These are phyloP conservation scores for Pythium insidiosum DNA, from an alignment of 352 stramenopile species.

Conservation along the genomic window DNA sequence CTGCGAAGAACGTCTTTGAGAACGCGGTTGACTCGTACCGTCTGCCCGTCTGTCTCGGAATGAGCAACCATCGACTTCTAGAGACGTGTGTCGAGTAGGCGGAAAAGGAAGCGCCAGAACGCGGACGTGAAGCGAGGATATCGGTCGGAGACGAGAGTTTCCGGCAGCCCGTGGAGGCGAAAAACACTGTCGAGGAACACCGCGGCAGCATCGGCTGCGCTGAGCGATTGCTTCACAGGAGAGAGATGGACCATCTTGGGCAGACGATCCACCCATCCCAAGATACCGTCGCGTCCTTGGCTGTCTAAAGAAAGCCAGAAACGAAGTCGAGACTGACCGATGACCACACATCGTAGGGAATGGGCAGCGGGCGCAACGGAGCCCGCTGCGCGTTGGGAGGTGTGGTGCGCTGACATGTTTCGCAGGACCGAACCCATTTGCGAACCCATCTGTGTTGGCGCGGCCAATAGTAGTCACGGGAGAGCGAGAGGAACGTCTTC, in stretches of 20 bases:
- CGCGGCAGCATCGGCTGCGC: constrained; percentile 2
- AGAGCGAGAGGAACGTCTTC: no score
- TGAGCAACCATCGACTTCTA: no score
- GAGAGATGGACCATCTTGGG: constrained; percentile 15
- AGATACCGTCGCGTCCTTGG: constrained; percentile 7
- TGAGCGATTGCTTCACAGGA: constrained; percentile 4
- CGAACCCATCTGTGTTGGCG: no score
- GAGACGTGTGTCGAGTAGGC: not conserved
- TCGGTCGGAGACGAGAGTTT: constrained; percentile 9
- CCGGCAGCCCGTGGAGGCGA: constrained; percentile 6
- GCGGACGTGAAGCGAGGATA: constrained; percentile 9
- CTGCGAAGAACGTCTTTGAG: no score
- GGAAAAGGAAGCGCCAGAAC: constrained; percentile 13
- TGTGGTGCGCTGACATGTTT: no score
- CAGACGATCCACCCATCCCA: constrained; percentile 15
- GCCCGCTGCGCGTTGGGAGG: no score
- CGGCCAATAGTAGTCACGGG: no score
- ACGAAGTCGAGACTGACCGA: constrained; percentile 16
- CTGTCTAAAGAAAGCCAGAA: constrained; percentile 2
- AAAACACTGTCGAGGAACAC: constrained; percentile 14
- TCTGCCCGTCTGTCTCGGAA: no score
- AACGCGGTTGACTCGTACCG: no score
- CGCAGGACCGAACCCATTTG: no score
- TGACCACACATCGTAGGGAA: no score
- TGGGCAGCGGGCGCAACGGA: no score